These are phyloP conservation scores for Populus tomentosa DNA, from an alignment of 441 rosid genomes.

Conservation along the genomic window DNA sequence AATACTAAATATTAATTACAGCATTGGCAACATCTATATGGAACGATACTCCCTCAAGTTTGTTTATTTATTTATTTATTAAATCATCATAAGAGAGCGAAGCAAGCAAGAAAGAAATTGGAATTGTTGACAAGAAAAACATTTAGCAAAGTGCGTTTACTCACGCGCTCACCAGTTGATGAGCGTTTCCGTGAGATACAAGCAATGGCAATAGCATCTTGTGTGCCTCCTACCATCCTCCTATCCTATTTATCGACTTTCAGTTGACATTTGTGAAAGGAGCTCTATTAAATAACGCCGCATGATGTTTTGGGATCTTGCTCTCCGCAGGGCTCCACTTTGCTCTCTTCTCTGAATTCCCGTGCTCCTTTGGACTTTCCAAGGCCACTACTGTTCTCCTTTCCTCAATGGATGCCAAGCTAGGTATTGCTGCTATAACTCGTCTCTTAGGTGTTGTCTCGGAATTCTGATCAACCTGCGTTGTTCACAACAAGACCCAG, in stretches of 20 bases:
- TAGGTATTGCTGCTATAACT: constrained; percentile 43
- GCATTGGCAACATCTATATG: no score
- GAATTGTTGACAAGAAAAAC: background rate
- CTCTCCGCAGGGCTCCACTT: constrained; percentile 25
- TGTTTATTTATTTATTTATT: background rate
- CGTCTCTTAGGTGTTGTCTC: constrained; percentile 52
- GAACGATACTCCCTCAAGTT: no score
- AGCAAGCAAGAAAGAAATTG: background rate
- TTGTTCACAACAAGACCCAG: background rate
- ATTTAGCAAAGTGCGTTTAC: background rate
- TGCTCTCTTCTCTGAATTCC: constrained; percentile 26
- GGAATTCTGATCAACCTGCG: constrained; percentile 54
- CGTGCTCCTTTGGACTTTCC: constrained; percentile 24
- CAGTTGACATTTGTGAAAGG: constrained; percentile 61
- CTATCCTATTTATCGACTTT: background rate
- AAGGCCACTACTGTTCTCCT: constrained; percentile 36
- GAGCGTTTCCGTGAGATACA: background rate
- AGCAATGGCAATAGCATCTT: background rate
- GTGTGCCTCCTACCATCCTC: background rate
- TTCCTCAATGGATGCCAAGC: constrained; percentile 60
- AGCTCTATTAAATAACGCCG: constrained; percentile 48
- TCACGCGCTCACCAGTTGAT: constrained; percentile 18
- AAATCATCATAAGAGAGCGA: background rate
- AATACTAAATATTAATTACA: no score
- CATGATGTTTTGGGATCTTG: constrained; percentile 28